Conservation (phyloP, 2,329 filamentous ascomycete genomes). For the Cercospora sojina region DNA sequence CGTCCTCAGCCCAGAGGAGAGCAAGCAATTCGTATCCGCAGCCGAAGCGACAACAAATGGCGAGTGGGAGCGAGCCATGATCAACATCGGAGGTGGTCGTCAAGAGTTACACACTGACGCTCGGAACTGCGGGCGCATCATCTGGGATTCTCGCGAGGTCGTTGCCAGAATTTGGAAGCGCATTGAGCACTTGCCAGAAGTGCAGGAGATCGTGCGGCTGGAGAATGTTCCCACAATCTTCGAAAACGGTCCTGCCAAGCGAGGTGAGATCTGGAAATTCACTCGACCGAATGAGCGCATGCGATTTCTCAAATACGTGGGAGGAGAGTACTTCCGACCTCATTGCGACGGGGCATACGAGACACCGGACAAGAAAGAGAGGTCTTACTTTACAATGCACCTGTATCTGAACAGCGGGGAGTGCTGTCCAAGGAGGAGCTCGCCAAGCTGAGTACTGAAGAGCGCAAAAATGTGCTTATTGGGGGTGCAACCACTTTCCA, state of each 20-base stretch:
- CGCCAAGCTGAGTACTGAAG: constrained; percentile 28
- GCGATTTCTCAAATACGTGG: constrained; percentile 70
- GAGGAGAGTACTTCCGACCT: constrained; percentile 71
- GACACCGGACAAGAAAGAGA: constrained; percentile 54
- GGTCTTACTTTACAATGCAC: constrained; percentile 56
- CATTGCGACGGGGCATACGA: constrained; percentile 68
- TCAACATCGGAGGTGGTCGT: constrained; percentile 63
- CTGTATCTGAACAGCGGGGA: constrained; percentile 45
- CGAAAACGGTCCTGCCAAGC: constrained; percentile 45
- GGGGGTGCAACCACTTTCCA: constrained; percentile 58
- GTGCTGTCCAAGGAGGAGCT: constrained; percentile 20
- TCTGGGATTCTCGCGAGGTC: constrained; percentile 66
- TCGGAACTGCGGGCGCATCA: constrained; percentile 72
- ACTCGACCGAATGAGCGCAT: constrained; percentile 67
- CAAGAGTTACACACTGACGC: constrained; percentile 59
- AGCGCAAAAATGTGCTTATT: constrained; percentile 39
- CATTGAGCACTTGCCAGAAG: constrained; percentile 49
- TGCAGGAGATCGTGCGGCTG: constrained; percentile 46
- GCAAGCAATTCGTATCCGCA: constrained; percentile 54
- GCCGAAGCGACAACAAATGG: constrained; percentile 48
- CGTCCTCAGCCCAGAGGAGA: constrained; percentile 64
- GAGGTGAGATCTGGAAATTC: constrained; percentile 46
- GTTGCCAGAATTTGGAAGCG: constrained; percentile 64
- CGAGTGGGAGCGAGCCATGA: constrained; percentile 66
- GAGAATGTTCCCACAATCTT: constrained; percentile 44